phyloP scores from a whole-genome alignment of 768 basidiomycete species.

The Mrakia frigida region DNA sequence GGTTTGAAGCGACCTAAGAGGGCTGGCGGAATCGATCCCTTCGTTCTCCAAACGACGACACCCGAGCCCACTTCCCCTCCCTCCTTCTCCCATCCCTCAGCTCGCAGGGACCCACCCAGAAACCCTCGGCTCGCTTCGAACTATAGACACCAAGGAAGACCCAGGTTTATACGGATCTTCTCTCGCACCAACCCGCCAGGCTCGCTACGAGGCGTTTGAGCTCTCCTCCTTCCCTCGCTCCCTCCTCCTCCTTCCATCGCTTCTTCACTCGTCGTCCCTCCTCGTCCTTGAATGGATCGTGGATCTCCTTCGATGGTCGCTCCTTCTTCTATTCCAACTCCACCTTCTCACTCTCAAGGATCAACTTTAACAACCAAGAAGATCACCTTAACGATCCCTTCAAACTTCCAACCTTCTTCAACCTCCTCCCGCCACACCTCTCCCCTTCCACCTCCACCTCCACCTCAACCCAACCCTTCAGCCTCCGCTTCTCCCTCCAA shows the following conservation, averaged over 20 bases:
- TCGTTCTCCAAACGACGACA: constrained; percentile 4
- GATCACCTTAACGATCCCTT: background rate
- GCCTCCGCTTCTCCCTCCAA: background rate
- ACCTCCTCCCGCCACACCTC: background rate
- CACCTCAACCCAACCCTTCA: background rate
- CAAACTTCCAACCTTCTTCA: background rate
- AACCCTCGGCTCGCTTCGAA: background rate
- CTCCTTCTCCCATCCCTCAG: background rate
- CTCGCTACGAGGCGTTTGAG: background rate
- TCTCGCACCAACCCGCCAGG: background rate
- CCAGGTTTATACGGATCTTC: background rate
- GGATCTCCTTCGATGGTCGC: background rate
- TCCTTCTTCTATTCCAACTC: background rate
- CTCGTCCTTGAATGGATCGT: background rate
- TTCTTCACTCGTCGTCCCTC: background rate
- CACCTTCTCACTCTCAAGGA: background rate
- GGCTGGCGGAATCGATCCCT: background rate
- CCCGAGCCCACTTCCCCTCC: background rate
- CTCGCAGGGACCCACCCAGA: constrained; percentile 12
- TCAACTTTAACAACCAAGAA: background rate
- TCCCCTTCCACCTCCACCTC: background rate
- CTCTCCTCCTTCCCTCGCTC: background rate
- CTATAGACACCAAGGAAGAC: background rate
- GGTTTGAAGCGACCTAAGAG: background rate
- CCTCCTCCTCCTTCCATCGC: background rate